These are phyloP conservation scores for Colletotrichum gigasporum DNA, from an alignment of 2,329 filamentous ascomycete genomes.

Conservation along the genomic window DNA sequence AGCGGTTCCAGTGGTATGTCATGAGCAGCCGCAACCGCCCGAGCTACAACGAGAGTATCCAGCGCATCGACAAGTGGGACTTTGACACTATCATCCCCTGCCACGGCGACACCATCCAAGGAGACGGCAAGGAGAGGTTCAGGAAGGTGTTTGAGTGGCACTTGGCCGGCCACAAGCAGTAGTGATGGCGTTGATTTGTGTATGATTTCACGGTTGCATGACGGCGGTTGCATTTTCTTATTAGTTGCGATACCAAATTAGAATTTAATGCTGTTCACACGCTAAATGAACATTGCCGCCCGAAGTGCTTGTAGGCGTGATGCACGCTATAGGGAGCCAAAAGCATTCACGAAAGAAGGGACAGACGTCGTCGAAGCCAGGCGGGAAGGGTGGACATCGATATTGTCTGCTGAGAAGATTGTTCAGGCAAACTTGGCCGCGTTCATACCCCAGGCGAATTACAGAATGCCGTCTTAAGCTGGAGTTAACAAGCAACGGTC, in stretches of 20 bases:
- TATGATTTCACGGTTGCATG: neutral
- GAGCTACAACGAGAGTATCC: constrained; percentile 76
- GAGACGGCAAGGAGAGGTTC: constrained; percentile 77
- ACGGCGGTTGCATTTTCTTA: constrained; percentile 3
- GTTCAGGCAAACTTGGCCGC: too few species aligned
- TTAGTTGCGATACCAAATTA: constrained; percentile 22
- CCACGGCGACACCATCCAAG: constrained; percentile 89
- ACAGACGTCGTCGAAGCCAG: too few species aligned
- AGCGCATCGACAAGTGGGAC: constrained; percentile 80
- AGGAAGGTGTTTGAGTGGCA: constrained; percentile 86
- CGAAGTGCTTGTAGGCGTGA: too few species aligned
- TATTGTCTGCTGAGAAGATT: too few species aligned
- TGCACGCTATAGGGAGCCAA: too few species aligned
- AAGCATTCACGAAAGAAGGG: too few species aligned
- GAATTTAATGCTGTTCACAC: neutral
- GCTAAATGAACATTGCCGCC: neutral
- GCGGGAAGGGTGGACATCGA: too few species aligned
- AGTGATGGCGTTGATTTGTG: neutral
- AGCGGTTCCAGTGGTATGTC: constrained; percentile 84
- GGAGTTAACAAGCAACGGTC: too few species aligned
- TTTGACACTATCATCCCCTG: constrained; percentile 89
- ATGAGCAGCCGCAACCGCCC: constrained; percentile 66
- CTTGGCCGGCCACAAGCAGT: constrained; percentile 53
- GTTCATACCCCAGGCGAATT: too few species aligned
- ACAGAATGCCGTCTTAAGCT: too few species aligned